Evolutionary conservation across 1,284 basidiomycete species (phyloP), one percentile per base, ranked within the genome.

Genomic region (Marasmius oreades): DNA sequence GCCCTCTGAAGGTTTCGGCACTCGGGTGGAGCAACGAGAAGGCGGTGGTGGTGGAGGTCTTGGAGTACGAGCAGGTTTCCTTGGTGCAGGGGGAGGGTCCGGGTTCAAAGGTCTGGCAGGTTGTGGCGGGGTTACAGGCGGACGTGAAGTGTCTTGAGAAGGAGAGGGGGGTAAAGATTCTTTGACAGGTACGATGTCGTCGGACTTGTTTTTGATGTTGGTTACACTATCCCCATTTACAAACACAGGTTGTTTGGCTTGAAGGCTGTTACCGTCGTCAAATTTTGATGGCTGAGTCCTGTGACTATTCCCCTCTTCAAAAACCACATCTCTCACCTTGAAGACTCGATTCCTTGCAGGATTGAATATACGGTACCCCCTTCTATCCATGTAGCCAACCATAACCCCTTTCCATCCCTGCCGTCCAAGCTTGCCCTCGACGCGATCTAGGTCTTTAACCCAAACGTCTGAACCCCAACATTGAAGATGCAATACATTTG

Each of bases 361-460:
- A 31, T 62, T 56, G 5, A 20, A 59, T 0, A 62, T 33, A 0
- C 56, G 20, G 23, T 62, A 62, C 4, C 58, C 60, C 10, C 53
- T 50, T 0, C 53, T n/a, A 0, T 56, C 60, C 52, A 62, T 53
- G 20, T 62, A 62, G 8, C 58, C 58, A 5, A 62, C 53, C 52
- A 62, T 55, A 14, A 34, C 23, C 1, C 60, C 58, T 23, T 58
- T 39, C 60, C 60, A 61, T 3, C 37, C 26, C 31, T 61, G 58
- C n/a, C 45, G 7, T 2, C 58, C 55, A 12, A 59, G 53, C 45
- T 61, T 61, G 23, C 60, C 58, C 16, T 52, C 50, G 2, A 18
- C 7, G 0, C 22, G 36, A 12, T 61, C 60, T 4, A 61, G 33
- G 31, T 61, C 60, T n/a, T 54, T 61, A 6, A 57, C 55, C 58